phyloP scores from a whole-genome alignment of 2,329 filamentous ascomycete genomes.

The Colletotrichum zoysiae region DNA sequence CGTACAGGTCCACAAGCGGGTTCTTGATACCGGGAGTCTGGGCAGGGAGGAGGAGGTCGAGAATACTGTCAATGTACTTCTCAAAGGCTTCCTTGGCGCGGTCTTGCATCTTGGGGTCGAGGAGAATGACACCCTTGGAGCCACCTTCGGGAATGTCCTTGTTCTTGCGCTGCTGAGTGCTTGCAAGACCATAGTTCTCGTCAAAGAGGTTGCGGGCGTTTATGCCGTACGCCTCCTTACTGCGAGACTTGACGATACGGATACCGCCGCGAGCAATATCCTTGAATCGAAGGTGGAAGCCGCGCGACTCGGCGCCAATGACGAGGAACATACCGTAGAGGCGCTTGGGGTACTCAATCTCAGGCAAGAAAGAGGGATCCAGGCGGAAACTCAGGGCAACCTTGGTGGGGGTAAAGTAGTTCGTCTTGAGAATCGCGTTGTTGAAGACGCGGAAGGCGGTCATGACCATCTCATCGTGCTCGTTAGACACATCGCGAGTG shows the following conservation, averaged over 20 bases:
- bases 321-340: conserved; percentile 99
- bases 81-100: conserved; percentile 94
- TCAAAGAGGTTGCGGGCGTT: conserved; percentile 97
- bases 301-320: conserved; percentile 95
- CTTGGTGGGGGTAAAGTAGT: conserved; percentile 97
- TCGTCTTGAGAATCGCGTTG: conserved; percentile 92
- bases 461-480: conserved; percentile 99
- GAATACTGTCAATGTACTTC: conserved; percentile 99
- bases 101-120: conserved; percentile 94
- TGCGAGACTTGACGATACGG: conserved; percentile 97
- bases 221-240: conserved; percentile 94
- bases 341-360: conserved; percentile 91
- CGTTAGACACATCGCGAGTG: conserved; percentile 83
- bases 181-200: conserved; percentile 98
- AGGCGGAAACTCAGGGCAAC: conserved; percentile 97
- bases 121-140: conserved; percentile 95
- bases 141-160: conserved; percentile 99
- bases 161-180: conserved; percentile 99
- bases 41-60: conserved; percentile 92
- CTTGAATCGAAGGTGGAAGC: conserved; percentile 97
- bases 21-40: conserved; percentile 98
- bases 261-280: conserved; percentile 98
- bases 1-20: conserved; percentile 94
- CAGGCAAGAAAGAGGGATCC: conserved; percentile 88
- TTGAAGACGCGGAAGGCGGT: conserved; percentile 97